Evolutionary conservation across 495 filamentous ascomycete genomes (phyloP), one percentile per base, ranked within the genome.

Genomic region (Penicillium alfredii): DNA sequence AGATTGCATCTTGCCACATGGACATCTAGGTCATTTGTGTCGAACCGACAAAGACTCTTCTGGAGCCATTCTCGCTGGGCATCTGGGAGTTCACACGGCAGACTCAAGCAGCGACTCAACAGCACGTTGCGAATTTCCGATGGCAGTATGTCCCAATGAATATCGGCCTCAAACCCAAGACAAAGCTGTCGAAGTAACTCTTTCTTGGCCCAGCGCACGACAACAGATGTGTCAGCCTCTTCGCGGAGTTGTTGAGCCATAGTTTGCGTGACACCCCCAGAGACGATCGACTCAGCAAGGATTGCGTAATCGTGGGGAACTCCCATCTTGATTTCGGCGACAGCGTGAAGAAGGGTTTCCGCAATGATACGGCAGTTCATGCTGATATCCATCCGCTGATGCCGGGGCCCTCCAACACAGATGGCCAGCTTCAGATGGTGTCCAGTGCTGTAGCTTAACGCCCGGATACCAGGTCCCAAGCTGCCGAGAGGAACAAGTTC

Each of bases 311-410:
- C 64, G 42, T 77, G 72, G 8, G 63, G 62, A 35, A 76, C 61
- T 11, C 60, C 60, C 51, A 76, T 55, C 13, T 66, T 53, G 4
- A 63, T 55, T 45, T 78, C 69, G 0, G 62, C 63, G 29, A 71
- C 68, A 9, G 71, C 68, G 36, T 77, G 75, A 1, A 77, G 40
- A n/a, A 79, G 39, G 12, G 67, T 69, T 46, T 79, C 74, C 0
- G 74, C 74, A 34, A 77, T 71, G 13, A 68, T 55, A 18, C 58
- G 59, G 36, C 65, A 70, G 37, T 71, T 73, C 12, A 60, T 60
- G 21, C 54, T 61, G 18, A 72, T 54, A 41, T 72, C 68, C 22
- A 69, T 51, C 8, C 54, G 47, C 25, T 60, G 42, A 28, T 64
- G 51, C 18, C 60, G 36, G 2, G 58, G 55, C 11, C 61, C 58